Conservation (phyloP, 176 grass and related monocot genomes). For the Carex cristatella region DNA sequence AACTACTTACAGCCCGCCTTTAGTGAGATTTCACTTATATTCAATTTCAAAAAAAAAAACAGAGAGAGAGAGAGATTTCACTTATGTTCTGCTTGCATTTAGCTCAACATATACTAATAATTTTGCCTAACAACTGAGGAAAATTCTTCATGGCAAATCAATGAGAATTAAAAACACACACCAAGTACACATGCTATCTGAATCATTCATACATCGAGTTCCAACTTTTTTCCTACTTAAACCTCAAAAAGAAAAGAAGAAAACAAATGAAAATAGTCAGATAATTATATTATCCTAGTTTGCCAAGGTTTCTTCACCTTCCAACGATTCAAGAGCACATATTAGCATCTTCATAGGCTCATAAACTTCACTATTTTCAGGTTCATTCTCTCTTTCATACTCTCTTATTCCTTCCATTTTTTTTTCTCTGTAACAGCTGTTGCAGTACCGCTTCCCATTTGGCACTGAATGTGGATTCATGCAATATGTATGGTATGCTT, state of each 20-base stretch:
- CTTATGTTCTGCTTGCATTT: neutral
- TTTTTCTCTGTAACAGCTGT: constrained; percentile 26
- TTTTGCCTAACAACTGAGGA: neutral
- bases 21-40: too few species aligned
- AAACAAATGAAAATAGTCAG: neutral
- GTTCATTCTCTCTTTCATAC: constrained; percentile 18
- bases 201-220: neutral
- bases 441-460: constrained; percentile 44
- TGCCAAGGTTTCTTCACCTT: constrained; percentile 7
- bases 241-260: neutral
- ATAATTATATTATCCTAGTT: neutral
- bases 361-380: constrained; percentile 26
- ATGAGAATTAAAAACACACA: neutral
- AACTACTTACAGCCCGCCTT: neutral
- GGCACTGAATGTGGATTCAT: constrained; percentile 48
- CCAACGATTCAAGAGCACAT: constrained; percentile 23
- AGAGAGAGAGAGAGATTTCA: neutral
- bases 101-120: neutral
- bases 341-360: constrained; percentile 53
- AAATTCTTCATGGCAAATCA: neutral
- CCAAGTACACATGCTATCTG: neutral
- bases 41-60: too few species aligned
- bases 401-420: constrained; percentile 31
- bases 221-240: neutral
- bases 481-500: constrained; percentile 77